These are phyloP conservation scores for Lophiotrema nucula DNA, from an alignment of 495 filamentous ascomycete species.

Conservation along the genomic window DNA sequence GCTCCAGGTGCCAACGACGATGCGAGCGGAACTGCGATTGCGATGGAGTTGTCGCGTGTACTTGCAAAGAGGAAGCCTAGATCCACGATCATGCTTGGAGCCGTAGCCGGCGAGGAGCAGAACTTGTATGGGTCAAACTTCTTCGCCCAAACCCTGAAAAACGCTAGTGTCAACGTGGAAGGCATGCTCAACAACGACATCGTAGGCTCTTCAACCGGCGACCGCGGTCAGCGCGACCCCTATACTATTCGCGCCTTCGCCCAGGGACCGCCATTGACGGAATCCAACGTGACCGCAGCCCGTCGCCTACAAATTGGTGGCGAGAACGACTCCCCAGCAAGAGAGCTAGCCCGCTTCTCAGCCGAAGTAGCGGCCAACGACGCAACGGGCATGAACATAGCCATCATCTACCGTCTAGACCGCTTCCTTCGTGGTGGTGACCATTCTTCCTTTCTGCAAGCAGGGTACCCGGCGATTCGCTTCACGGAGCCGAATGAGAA, in stretches of 20 bases:
- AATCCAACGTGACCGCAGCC: conserved; percentile 38
- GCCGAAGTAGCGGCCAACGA: conserved; percentile 43
- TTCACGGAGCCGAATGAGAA: conserved; percentile 57
- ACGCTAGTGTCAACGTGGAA: conserved; percentile 48
- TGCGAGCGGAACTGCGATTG: conserved; percentile 44
- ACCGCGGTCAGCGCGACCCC: conserved; percentile 44
- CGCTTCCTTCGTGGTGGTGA: conserved; percentile 55
- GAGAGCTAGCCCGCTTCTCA: conserved; percentile 54
- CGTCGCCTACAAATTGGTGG: conserved; percentile 47
- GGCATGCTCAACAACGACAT: conserved; percentile 56
- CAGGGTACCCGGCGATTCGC: conserved; percentile 51
- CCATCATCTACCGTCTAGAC: conserved; percentile 53
- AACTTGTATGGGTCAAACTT: conserved; percentile 49
- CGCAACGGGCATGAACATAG: conserved; percentile 41
- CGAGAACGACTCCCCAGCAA: conserved; percentile 54
- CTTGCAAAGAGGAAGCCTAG: conserved; percentile 45
- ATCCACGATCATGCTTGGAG: conserved; percentile 53
- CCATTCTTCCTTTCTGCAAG: conserved; percentile 51
- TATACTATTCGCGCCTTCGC: conserved; percentile 53
- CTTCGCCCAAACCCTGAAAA: conserved; percentile 49
- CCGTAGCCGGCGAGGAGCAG: conserved; percentile 56
- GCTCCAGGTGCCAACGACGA: conserved; percentile 58
- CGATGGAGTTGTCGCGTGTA: conserved; percentile 52
- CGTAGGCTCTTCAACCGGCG: conserved; percentile 47
- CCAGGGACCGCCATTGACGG: conserved; percentile 45